phyloP scores from a whole-genome alignment of 306 rosid species.

The Spatholobus suberectus region DNA sequence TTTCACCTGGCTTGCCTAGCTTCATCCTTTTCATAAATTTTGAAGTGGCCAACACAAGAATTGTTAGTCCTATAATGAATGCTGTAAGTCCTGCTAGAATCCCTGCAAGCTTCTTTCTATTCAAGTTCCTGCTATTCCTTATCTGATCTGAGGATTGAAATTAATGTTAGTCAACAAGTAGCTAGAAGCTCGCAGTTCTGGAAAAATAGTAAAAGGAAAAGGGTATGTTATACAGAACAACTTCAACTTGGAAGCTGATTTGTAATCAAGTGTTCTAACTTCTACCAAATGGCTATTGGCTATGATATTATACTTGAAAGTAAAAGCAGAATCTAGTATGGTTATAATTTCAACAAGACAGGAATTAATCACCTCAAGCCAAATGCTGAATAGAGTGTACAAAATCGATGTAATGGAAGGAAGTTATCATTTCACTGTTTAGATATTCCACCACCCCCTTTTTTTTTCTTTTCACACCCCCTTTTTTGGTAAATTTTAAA shows the following conservation, averaged over 20 bases:
- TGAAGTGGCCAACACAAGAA: not conserved
- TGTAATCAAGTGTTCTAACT: not conserved
- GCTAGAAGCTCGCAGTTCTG: not conserved
- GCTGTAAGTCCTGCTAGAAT: not conserved
- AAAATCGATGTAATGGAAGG: not conserved
- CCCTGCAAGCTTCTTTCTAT: constrained; percentile 17
- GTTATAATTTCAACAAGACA: not conserved
- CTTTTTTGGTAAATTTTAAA: no score
- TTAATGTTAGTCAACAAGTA: not conserved
- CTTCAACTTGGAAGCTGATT: not conserved
- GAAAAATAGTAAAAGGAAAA: not conserved
- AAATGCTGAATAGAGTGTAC: not conserved
- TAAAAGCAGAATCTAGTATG: not conserved
- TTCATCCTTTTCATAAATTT: not conserved
- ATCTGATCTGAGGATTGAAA: not conserved
- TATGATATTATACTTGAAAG: not conserved
- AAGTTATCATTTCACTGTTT: not conserved
- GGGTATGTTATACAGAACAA: not conserved
- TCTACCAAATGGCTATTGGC: not conserved
- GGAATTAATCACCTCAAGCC: not conserved
- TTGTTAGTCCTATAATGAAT: not conserved
- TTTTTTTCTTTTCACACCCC: no score
- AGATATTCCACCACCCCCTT: not conserved
- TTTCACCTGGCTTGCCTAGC: constrained; percentile 8
- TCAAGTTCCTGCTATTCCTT: not conserved